Evolutionary conservation across 345 rosid species (phyloP), one percentile per base, ranked within the genome.

Genomic region (Streptanthus diversifolius): DNA sequence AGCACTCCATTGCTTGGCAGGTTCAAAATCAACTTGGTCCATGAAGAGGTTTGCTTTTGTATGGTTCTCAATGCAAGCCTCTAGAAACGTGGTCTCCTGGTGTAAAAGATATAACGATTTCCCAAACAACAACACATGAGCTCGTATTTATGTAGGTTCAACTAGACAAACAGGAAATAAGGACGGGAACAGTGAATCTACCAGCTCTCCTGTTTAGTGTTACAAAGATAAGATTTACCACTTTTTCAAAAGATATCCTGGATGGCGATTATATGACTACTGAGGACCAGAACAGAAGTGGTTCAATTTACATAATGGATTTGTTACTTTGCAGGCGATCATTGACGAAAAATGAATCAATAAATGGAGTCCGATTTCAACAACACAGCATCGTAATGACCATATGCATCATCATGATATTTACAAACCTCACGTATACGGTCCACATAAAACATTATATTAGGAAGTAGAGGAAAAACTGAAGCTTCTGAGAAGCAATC

Each of bases 11-110:
- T 82, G 76, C 74, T 82, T 89, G 55, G 98, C 82, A 55, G 99
- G 97, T 82, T 95, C 99, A 81, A 95, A 95, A 80, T 95, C 98
- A 75, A 92, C 98, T 90, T 87, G 97, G 77, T 92, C 98, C 98
- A 95, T 87, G 54, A 87, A 90, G 78, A 91, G 96, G 81, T 83
- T 88, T 43, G 92, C 73, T 80, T 95, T 95, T 68, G 97, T 90
- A 74, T 90, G 98, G 80, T 92, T 95, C 76, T 92, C 97, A 73
- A 95, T 86, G 82, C 96, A 95, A 36, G 97, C 98, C 82, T 95
- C 99, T 72, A 95, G 77, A 74, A 75, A 90, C 62, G 98, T 92
- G 32, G 79, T 78, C 76, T 92, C 99, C 97, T 95, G 90, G 78
- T 70, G 79, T 39, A 70, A 39, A 64, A 77, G 71, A 68, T 13